phyloP scores from a whole-genome alignment of 495 filamentous ascomycete genomes.

The Neurospora terricola region DNA sequence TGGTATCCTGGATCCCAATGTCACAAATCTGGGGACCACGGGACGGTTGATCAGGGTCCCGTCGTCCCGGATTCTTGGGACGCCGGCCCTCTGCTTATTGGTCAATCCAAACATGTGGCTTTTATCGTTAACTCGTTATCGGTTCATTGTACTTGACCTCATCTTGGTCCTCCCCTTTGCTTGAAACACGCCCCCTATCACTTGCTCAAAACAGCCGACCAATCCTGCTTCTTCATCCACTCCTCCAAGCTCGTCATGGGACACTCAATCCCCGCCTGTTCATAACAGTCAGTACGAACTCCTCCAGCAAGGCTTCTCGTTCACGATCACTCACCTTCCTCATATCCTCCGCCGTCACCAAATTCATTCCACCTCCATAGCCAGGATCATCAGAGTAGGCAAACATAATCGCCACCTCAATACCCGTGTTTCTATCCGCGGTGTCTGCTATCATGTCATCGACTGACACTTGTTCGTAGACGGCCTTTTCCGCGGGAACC shows the following conservation, averaged over 20 bases:
- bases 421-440: slow-evolving; percentile 21
- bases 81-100: background rate
- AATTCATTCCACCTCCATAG: slow-evolving; percentile 29
- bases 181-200: background rate
- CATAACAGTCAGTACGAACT: background rate
- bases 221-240: slow-evolving; percentile 18
- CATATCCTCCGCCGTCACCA: slow-evolving; percentile 31
- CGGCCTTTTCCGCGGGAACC: background rate
- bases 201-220: slow-evolving; percentile 10
- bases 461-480: slow-evolving; percentile 25
- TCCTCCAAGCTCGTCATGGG: slow-evolving; percentile 23
- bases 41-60: background rate
- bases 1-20: background rate
- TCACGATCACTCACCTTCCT: slow-evolving; percentile 19
- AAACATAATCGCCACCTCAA: slow-evolving; percentile 32
- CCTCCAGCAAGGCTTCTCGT: background rate
- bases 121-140: background rate
- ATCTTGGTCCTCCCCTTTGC: background rate
- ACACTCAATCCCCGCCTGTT: slow-evolving; percentile 23
- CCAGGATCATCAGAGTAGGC: slow-evolving; percentile 27
- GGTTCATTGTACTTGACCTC: background rate
- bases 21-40: background rate
- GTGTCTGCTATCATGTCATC: slow-evolving; percentile 26
- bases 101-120: background rate
- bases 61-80: background rate